phyloP scores from a whole-genome alignment of 108 stramenopile species.

The Nannochloropsis gaditana region DNA sequence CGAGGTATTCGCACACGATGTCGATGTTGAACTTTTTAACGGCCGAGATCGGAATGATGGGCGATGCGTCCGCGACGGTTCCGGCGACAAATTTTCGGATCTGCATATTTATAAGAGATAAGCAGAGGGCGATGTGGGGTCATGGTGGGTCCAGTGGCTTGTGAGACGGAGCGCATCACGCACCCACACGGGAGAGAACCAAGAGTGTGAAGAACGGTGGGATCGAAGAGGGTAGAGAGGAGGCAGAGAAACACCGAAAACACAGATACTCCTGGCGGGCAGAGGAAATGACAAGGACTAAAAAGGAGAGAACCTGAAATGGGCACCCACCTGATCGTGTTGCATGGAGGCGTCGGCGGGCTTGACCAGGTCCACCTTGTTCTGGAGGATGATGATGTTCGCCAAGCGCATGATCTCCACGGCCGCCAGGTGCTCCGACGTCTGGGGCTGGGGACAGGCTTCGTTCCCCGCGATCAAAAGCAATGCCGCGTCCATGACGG shows the following conservation, averaged over 20 bases:
- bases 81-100: slow-evolving; percentile 89
- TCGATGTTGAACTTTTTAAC: slow-evolving; percentile 98
- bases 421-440: slow-evolving; percentile 97
- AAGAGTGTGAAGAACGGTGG: neutral
- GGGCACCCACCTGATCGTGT: slow-evolving; percentile 70
- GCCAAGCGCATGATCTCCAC: slow-evolving; percentile 99
- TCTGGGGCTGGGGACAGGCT: slow-evolving; percentile 99
- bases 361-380: slow-evolving; percentile 99
- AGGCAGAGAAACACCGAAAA: neutral
- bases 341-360: slow-evolving; percentile 90
- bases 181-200: neutral
- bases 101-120: slow-evolving; percentile 16
- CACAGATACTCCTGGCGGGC: too few relatives aligned
- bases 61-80: slow-evolving; percentile 91
- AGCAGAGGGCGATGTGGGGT: neutral
- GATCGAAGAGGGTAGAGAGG: neutral
- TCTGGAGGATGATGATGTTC: slow-evolving; percentile 97
- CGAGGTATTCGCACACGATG: slow-evolving; percentile 95
- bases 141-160: neutral
- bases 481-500: slow-evolving; percentile 99
- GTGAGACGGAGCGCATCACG: neutral
- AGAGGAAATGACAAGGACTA: neutral
- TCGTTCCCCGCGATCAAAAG: slow-evolving; percentile 96
- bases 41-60: slow-evolving; percentile 95
- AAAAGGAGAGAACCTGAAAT: neutral